Conservation (phyloP, 2,329 filamentous ascomycete genomes). For the Lachnellula occidentalis region DNA sequence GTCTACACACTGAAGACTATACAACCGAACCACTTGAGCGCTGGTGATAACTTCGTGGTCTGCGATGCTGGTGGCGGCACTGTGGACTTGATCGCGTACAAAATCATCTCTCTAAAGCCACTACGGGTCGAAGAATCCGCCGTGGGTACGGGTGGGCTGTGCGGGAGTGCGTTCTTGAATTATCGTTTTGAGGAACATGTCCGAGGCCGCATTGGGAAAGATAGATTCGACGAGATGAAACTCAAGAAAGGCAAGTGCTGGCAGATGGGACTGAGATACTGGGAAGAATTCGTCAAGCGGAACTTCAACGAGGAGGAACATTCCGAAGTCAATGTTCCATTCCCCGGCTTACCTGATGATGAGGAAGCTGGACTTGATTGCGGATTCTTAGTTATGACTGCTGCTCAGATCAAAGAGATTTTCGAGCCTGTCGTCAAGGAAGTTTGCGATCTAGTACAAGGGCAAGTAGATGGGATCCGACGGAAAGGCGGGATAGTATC, state of each 20-base stretch:
- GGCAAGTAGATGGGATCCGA: conserved; percentile 59
- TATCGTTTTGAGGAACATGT: conserved; percentile 78
- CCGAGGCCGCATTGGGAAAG: conserved; percentile 58
- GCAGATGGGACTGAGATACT: conserved; percentile 74
- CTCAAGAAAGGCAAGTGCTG: conserved; percentile 72
- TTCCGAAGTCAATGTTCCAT: conserved; percentile 72
- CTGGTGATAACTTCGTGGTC: conserved; percentile 57
- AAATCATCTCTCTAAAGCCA: conserved; percentile 68
- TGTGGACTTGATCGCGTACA: conserved; percentile 76
- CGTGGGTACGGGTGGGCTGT: conserved; percentile 71
- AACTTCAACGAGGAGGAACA: conserved; percentile 78
- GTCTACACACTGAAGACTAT: conserved; percentile 77
- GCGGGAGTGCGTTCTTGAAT: conserved; percentile 74
- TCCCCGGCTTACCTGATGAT: conserved; percentile 71
- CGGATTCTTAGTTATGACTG: conserved; percentile 69
- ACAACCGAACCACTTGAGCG: conserved; percentile 65
- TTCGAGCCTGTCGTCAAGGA: conserved; percentile 71
- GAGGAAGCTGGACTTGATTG: conserved; percentile 69
- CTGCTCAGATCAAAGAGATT: conserved; percentile 64
- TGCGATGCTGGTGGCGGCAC: conserved; percentile 54
- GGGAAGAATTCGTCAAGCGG: conserved; percentile 79
- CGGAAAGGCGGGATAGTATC: conserved; percentile 57
- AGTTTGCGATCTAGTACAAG: conserved; percentile 62
- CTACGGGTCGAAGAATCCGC: conserved; percentile 72
- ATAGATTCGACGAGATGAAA: conserved; percentile 69